phyloP scores from a whole-genome alignment of 2,329 filamentous ascomycete genomes.

The Mariannaea elegans region DNA sequence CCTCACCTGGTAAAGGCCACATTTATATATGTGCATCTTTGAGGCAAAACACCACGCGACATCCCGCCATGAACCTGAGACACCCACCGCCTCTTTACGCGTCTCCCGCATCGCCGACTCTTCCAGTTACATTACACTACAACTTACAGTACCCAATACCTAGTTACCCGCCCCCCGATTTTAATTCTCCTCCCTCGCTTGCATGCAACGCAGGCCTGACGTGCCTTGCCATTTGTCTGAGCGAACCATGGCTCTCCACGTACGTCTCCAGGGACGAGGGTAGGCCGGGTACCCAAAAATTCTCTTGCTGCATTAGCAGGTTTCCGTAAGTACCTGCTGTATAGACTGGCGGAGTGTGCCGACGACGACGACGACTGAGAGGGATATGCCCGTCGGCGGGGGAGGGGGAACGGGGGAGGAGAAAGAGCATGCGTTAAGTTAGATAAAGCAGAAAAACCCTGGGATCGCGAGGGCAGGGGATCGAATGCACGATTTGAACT shows the following conservation, averaged over 20 bases:
- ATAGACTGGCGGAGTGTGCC: too few relatives aligned
- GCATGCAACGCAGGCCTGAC: slow-evolving; percentile 25
- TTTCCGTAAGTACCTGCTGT: too few relatives aligned
- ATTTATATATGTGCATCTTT: too few relatives aligned
- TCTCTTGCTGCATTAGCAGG: not conserved
- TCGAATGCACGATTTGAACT: not conserved
- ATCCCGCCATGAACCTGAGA: slow-evolving; percentile 2
- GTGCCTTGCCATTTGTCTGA: slow-evolving; percentile 9
- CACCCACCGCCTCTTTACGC: not conserved
- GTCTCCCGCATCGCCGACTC: too few relatives aligned
- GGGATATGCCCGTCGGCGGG: not conserved
- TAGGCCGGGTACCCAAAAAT: not conserved
- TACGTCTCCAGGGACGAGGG: not conserved
- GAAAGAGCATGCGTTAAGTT: not conserved
- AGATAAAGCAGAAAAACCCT: not conserved
- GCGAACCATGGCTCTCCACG: slow-evolving; percentile 35
- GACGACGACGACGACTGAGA: too few relatives aligned
- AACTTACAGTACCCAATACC: too few relatives aligned
- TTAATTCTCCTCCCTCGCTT: slow-evolving; percentile 4
- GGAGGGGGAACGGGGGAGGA: not conserved
- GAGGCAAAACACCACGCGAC: slow-evolving; percentile 12
- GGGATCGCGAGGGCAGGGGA: not conserved
- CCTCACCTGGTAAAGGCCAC: too few relatives aligned
- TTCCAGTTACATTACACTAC: too few relatives aligned
- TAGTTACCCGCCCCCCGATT: too few relatives aligned